Evolutionary conservation across 2,329 filamentous ascomycete species (phyloP), one percentile per base, ranked within the genome.

Genomic region (Penicillium hordei): DNA sequence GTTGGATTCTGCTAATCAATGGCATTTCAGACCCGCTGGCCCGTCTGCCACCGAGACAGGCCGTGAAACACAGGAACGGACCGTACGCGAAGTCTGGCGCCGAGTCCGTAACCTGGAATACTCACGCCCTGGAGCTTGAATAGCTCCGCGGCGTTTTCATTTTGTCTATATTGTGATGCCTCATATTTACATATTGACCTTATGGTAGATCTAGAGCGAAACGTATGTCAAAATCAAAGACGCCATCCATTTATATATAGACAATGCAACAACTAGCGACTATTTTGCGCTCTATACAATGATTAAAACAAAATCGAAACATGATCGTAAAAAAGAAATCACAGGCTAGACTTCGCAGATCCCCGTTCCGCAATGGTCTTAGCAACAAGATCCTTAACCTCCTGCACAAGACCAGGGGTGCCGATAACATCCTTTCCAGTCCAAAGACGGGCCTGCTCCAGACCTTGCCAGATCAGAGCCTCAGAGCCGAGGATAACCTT

Each of bases 401-500:
- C 76, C 34, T 82, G 73, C 1, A 89, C 80, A 33, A 75, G 39
- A 1, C 67, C 72, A 1, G 86, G 86, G 60, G 89, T 73, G 34
- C 88, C 80, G 13, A 80, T 76, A 1, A 86, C 71, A 31, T 81
- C 72, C 65, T 78, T 81, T 0, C 87, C 88, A 0, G 87, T 89
- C 89, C 89, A 91, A 31, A 77, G 60, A 43, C 70, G 68, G 17
- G 78, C 76, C 73, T 90, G 89, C 73, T 90, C 89, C 19, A 92
- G 72, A 0, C 89, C 89, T 72, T 92, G 89, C 76, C 86, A 91
- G 62, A 92, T 88, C 79, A 92, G 77, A 0, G 89, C 87, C 76
- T 92, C 89, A 0, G 89, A 91, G 0, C 89, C 89, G 6, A 90
- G 72, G 25, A 92, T 88, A 1, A 92, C 86, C 73, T 87, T 82